Conservation (phyloP, 176 grass and related monocot species). For the Guadua angustifolia region DNA sequence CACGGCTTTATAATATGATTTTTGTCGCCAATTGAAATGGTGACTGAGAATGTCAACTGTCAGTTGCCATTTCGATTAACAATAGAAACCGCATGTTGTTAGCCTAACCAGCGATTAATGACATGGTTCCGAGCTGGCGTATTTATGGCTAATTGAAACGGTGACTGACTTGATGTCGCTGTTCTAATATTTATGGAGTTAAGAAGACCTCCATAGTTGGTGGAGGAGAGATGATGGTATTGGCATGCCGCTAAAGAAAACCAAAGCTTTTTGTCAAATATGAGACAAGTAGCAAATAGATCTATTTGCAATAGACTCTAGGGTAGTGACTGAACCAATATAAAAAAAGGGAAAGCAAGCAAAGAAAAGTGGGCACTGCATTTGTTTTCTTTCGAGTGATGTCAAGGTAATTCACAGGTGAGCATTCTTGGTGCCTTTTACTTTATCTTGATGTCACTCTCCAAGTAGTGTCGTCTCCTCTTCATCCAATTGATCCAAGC, state of each 20-base stretch:
- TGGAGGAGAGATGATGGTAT: slow-evolving; percentile 49
- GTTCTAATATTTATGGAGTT: too few species aligned
- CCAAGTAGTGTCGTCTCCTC: slow-evolving; percentile 42
- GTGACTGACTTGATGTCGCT: too few species aligned
- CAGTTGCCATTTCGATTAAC: too few species aligned
- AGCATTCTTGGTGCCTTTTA: slow-evolving; percentile 43
- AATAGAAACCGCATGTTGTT: too few species aligned
- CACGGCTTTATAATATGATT: too few species aligned
- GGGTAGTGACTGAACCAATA: slow-evolving; percentile 60
- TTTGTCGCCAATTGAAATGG: too few species aligned
- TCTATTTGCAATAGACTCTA: slow-evolving; percentile 42
- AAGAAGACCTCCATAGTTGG: slow-evolving; percentile 48
- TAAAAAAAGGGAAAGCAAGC: slow-evolving; percentile 36
- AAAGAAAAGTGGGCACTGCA: slow-evolving; percentile 34
- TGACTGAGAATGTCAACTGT: too few species aligned
- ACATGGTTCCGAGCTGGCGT: too few species aligned
- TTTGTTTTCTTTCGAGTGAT: slow-evolving; percentile 44
- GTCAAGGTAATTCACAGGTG: slow-evolving; percentile 42
- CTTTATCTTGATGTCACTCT: slow-evolving; percentile 48
- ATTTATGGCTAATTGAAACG: too few species aligned
- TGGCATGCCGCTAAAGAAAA: slow-evolving; percentile 58
- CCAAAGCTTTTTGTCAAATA: slow-evolving; percentile 47
- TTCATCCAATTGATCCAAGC: slow-evolving; percentile 35
- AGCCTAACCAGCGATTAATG: too few species aligned
- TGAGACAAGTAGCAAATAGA: slow-evolving; percentile 43